Evolutionary conservation across 768 basidiomycete species (phyloP), one percentile per base, ranked within the genome.

Genomic region (Cubamyces sp.): DNA sequence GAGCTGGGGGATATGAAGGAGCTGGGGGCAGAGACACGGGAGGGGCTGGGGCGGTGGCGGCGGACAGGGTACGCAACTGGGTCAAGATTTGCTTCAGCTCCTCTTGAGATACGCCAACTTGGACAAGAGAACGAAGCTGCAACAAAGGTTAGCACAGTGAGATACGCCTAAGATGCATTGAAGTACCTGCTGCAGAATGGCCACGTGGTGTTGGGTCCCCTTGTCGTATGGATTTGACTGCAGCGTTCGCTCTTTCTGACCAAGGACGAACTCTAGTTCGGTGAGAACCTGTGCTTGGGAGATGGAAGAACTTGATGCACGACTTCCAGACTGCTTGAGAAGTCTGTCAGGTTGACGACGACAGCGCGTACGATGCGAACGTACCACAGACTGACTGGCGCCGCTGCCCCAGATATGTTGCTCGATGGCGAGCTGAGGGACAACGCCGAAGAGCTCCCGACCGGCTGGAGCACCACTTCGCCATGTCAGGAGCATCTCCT

Each of bases 401-500:
- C 81, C 80, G 37, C 83, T 81, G 28, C 87, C 88, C 90, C 92
- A 94, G 34, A 94, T 84, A 39, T 88, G 87, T 19, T 87, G 82
- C 74, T 98, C 97, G 64, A 98, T 91, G 16, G 87, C 84, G 45
- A 86, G 77, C 73, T 98, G 95, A 19, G 91, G 83, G 2, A 84
- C 84, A 28, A 84, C 76, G 45, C 94, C 91, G 71, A 98, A 99
- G 1, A 99, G 80, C 71, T 96, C 92, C 54, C 85, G 85, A 39
- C 91, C 85, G 37, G 81, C 82, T 2, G 92, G 90, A 15, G 90
- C 88, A 16, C 93, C 94, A 23, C 87, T 90, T 42, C 95, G 83
- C 97, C 97, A 99, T 6, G 97, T 96, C 28, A 92, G 76, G 15
- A 98, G 84, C 88, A 99, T 94, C 75, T 99, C 97, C 72, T 96